These are phyloP conservation scores for Coprinellus aureogranulatus DNA, from an alignment of 768 basidiomycete species.

Conservation along the genomic window DNA sequence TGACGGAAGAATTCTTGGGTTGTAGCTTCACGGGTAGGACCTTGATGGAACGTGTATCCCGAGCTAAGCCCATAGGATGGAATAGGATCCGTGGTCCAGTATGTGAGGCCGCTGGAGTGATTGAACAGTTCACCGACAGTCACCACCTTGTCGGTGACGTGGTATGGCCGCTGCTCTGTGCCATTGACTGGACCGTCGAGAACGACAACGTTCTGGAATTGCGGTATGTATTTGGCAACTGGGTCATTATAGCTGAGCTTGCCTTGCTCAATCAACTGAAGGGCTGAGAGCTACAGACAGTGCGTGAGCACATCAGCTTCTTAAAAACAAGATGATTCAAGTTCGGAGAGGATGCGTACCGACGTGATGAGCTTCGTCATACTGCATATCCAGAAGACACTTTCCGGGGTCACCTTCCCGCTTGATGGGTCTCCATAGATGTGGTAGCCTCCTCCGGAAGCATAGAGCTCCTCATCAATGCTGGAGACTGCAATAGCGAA, in stretches of 20 bases:
- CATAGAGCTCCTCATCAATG: conserved; percentile 23
- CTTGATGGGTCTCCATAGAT: conserved; percentile 22
- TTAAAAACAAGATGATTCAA: no score
- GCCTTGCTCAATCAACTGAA: conserved; percentile 34
- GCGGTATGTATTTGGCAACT: conserved; percentile 24
- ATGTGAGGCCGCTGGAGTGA: conserved; percentile 27
- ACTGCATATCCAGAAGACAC: conserved; percentile 33
- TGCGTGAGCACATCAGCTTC: not conserved
- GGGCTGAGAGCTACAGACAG: conserved; percentile 23
- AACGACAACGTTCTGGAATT: conserved; percentile 27
- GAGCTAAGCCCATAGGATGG: not conserved
- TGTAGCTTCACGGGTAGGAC: conserved; percentile 10
- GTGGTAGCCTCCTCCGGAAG: conserved; percentile 21
- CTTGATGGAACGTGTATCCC: conserved; percentile 18
- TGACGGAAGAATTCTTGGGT: conserved; percentile 19
- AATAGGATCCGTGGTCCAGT: conserved; percentile 9
- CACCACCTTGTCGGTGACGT: conserved; percentile 1
- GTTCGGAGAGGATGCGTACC: conserved; percentile 19
- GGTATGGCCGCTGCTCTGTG: conserved; percentile 18
- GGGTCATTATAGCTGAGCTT: conserved; percentile 28
- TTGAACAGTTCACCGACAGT: conserved; percentile 25
- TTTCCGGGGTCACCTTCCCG: conserved; percentile 22
- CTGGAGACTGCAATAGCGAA: conserved; percentile 23
- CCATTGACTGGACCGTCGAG: conserved; percentile 10
- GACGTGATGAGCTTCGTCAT: conserved; percentile 29